These are phyloP conservation scores for Saprolegnia parasitica DNA, from an alignment of 352 stramenopile species.

Conservation along the genomic window DNA sequence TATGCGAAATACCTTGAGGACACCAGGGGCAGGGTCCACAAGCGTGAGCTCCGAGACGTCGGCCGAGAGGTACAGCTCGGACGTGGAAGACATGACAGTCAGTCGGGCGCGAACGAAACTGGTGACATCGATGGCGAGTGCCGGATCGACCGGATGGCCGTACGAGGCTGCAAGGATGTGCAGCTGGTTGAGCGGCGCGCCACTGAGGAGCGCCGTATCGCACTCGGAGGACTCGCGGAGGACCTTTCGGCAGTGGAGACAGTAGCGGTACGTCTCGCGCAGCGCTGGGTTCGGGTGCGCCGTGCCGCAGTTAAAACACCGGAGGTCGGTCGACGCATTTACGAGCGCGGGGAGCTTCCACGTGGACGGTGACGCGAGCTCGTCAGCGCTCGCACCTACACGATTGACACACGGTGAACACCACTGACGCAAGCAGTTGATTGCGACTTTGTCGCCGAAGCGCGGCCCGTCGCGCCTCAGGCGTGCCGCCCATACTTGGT, in stretches of 20 bases:
- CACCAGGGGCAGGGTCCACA: too few relatives aligned
- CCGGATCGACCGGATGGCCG: conserved; percentile 10
- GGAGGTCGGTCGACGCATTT: not conserved
- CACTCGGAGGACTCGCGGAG: not conserved
- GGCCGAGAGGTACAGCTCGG: not conserved
- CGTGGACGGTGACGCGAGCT: not conserved
- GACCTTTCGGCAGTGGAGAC: conserved; percentile 19
- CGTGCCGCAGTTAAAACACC: conserved; percentile 19
- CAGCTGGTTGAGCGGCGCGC: conserved; percentile 3
- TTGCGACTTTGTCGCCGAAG: too few relatives aligned
- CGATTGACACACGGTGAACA: too few relatives aligned
- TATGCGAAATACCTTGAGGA: conserved; percentile 5
- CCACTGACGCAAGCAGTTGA: too few relatives aligned
- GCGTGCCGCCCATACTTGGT: too few relatives aligned
- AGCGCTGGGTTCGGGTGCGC: conserved; percentile 11
- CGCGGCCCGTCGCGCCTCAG: too few relatives aligned
- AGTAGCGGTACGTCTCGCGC: conserved; percentile 25
- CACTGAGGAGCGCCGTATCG: not conserved
- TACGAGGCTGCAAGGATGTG: conserved; percentile 18
- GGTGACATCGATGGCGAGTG: not conserved
- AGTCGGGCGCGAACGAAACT: not conserved
- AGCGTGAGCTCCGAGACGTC: too few relatives aligned
- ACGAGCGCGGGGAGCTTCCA: conserved; percentile 9
- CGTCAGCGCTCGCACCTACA: not conserved
- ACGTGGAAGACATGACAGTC: not conserved